These are phyloP conservation scores for Ceratobasidium sp. DNA, from an alignment of 1,284 basidiomycete species.

Conservation along the genomic window DNA sequence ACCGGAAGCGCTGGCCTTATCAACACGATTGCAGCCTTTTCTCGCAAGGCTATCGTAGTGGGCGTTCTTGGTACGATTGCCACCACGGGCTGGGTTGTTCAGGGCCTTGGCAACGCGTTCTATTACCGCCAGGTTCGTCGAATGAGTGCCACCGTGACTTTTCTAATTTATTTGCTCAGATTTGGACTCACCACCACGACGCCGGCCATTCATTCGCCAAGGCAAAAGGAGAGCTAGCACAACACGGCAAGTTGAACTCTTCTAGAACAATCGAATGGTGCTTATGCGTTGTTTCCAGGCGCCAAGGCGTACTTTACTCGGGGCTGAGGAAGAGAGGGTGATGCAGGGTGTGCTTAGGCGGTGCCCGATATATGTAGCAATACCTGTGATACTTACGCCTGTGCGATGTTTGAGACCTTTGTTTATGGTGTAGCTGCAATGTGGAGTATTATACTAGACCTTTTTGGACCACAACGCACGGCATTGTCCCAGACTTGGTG, in stretches of 20 bases:
- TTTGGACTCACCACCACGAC: constrained; percentile 82
- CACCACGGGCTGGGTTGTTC: constrained; percentile 85
- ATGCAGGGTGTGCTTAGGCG: not conserved
- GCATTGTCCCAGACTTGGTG: constrained; percentile 19
- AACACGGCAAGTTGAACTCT: constrained; percentile 62
- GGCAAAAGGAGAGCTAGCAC: constrained; percentile 76
- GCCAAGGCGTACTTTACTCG: constrained; percentile 86
- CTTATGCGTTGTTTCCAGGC: constrained; percentile 12
- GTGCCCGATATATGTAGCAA: constrained; percentile 14
- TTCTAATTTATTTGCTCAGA: constrained; percentile 57
- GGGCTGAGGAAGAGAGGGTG: constrained; percentile 57
- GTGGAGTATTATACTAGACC: constrained; percentile 5
- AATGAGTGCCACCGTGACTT: not conserved
- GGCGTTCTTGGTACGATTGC: constrained; percentile 80
- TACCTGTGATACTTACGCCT: constrained; percentile 22
- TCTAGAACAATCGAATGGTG: not conserved
- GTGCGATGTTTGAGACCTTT: constrained; percentile 14
- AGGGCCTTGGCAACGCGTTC: constrained; percentile 81
- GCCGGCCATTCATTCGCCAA: constrained; percentile 84
- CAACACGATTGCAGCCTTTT: constrained; percentile 83
- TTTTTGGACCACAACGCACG: not conserved
- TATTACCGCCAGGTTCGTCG: constrained; percentile 74
- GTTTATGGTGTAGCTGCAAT: not conserved
- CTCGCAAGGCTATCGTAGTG: constrained; percentile 67
- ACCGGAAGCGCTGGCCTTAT: constrained; percentile 96